Percentiles rank a stretch among this genome's conserved stretches.
Evolutionary conservation across 257 asterid species (phyloP).

Genomic region (Capsicum rhomboideum): DNA sequence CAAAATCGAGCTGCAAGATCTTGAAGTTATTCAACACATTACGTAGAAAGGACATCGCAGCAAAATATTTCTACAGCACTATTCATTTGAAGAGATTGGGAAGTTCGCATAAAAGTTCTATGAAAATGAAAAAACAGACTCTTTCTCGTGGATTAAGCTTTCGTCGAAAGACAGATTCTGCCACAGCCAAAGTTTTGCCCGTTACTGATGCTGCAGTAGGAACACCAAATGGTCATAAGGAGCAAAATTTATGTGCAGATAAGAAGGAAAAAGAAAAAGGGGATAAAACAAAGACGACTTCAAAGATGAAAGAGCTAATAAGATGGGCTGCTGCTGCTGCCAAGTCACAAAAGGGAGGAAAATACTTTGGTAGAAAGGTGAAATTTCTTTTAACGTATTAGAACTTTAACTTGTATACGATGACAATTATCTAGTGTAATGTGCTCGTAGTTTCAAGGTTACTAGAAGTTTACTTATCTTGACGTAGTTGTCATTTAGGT

Average conservation of each 20-base stretch:
- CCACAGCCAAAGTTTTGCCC: constrained; percentile 45
- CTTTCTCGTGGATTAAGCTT: constrained; percentile 27
- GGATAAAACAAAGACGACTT: constrained; percentile 36
- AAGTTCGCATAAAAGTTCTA: constrained; percentile 16
- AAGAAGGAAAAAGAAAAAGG: constrained; percentile 40
- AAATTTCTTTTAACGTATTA: neutral
- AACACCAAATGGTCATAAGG: constrained; percentile 5
- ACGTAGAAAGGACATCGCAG: constrained; percentile 31
- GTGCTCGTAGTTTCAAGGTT: too few relatives aligned
- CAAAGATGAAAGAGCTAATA: constrained; percentile 59
- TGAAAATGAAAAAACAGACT: constrained; percentile 50
- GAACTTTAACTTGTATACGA: neutral
- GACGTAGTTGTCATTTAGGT: too few relatives aligned
- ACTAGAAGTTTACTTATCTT: neutral
- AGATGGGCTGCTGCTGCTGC: constrained; percentile 66
- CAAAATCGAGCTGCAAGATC: constrained; percentile 20
- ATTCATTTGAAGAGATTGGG: constrained; percentile 25
- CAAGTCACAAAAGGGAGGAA: constrained; percentile 50
- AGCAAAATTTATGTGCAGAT: constrained; percentile 15
- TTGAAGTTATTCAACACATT: constrained; percentile 13
- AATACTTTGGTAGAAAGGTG: constrained; percentile 50
- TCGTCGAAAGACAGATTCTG: constrained; percentile 22
- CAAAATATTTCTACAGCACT: constrained; percentile 36
- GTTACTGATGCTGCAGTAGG: constrained; percentile 24
- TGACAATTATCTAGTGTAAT: neutral